Percentiles rank a stretch among this genome's conserved stretches.
Conservation (phyloP, 1,284 basidiomycete genomes). For the Agaricales sp. region DNA sequence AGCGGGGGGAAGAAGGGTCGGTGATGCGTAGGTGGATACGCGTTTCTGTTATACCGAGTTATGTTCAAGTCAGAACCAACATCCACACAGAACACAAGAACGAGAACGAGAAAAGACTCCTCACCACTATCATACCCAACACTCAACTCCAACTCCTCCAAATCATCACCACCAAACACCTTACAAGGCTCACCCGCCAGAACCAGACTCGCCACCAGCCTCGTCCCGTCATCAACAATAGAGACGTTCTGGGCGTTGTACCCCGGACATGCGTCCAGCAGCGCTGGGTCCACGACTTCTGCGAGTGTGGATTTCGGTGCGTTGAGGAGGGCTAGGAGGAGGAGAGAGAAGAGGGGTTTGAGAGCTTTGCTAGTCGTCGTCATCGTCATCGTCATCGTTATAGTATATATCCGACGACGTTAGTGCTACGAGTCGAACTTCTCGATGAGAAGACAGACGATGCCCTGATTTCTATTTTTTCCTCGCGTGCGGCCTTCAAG, state of each 20-base stretch:
- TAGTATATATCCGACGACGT: too few species aligned
- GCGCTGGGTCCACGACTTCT: background rate
- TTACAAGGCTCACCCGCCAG: slow-evolving; percentile 49
- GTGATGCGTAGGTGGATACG: slow-evolving; percentile 70
- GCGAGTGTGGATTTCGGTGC: too few species aligned
- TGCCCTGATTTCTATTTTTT: too few species aligned
- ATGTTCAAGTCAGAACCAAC: background rate
- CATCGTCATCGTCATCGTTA: too few species aligned
- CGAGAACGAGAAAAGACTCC: slow-evolving; percentile 11
- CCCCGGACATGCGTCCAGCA: slow-evolving; percentile 41
- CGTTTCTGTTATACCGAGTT: slow-evolving; percentile 25
- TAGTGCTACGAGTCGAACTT: too few species aligned
- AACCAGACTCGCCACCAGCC: slow-evolving; percentile 39
- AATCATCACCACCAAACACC: slow-evolving; percentile 49
- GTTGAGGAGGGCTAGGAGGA: too few species aligned
- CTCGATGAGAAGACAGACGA: too few species aligned
- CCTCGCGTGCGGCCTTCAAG: too few species aligned
- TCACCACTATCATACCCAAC: slow-evolving; percentile 51
- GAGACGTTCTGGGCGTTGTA: slow-evolving; percentile 35
- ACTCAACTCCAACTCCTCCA: slow-evolving; percentile 35
- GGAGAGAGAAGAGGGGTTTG: too few species aligned
- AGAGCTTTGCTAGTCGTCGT: too few species aligned
- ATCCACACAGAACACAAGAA: slow-evolving; percentile 2
- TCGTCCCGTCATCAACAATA: slow-evolving; percentile 18
- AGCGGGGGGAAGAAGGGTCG: slow-evolving; percentile 45